Evolutionary conservation across 2,329 filamentous ascomycete genomes (phyloP).

Genomic region (Fusarium subtropicale): DNA sequence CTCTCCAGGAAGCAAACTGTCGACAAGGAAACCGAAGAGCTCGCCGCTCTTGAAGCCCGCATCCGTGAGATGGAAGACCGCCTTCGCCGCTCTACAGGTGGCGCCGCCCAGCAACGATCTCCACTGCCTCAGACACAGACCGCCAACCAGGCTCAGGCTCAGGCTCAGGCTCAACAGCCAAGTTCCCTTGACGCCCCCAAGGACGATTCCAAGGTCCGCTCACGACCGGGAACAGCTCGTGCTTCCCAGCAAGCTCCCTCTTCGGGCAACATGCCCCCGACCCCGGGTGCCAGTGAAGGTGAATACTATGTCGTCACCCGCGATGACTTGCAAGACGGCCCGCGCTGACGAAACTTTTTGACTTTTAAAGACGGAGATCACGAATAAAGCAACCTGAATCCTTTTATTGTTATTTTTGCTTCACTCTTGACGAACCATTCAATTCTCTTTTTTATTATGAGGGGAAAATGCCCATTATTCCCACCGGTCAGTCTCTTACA

Average conservation of each 20-base stretch:
- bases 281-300: constrained; percentile 72
- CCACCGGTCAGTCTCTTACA: constrained; percentile 17
- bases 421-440: constrained; percentile 19
- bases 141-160: constrained; percentile 35
- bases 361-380: constrained; percentile 53
- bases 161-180: constrained; percentile 32
- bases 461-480: neutral
- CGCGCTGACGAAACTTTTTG: constrained; percentile 48
- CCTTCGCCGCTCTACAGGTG: constrained; percentile 60
- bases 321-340: constrained; percentile 48
- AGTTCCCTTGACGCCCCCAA: constrained; percentile 40
- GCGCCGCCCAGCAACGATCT: constrained; percentile 28
- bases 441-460: constrained; percentile 31
- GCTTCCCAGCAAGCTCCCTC: constrained; percentile 64
- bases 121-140: constrained; percentile 36
- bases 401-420: constrained; percentile 13
- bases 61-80: constrained; percentile 88
- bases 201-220: constrained; percentile 55
- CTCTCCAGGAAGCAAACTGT: constrained; percentile 80
- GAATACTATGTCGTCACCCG: constrained; percentile 60
- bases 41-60: constrained; percentile 85
- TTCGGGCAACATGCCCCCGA: constrained; percentile 69
- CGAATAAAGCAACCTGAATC: constrained; percentile 46
- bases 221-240: constrained; percentile 66
- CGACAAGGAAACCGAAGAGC: constrained; percentile 78